Evolutionary conservation across 2,329 filamentous ascomycete genomes (phyloP), one percentile per base, ranked within the genome.

Genomic region (Huntiella moniliformis): DNA sequence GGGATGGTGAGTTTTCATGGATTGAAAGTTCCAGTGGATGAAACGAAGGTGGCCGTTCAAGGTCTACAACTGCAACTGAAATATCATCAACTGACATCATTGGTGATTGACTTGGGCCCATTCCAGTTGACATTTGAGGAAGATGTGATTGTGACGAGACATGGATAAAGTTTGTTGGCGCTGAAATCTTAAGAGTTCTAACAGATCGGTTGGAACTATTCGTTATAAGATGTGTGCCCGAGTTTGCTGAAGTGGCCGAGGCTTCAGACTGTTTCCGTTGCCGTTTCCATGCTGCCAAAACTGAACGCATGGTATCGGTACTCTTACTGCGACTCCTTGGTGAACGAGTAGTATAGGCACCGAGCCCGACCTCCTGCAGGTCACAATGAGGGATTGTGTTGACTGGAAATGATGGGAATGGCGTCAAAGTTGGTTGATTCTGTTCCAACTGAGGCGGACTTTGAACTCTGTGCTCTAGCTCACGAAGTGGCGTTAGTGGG

Each of bases 121-220:
- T 15, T 17, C 17, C 22, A 15, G 28, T 16, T 13, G 35, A 34
- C 13, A 22, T 46, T 6, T 16, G 15, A 1, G 34, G 52, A 53
- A 40, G 58, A 56, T 10, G 44, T 5, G 47, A 49, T 40, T 46
- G 47, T 12, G 47, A 43, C 7, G 43, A 42, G 18, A 49, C 47
- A 60, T 78, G 74, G 40, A 68, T 69, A 54, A 79, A 79, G 56
- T 78, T 64, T 41, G 67, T 67, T 3, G 74, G 74, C 15, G 63
- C 63, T 37, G 73, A 76, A 54, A 79, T 78, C 50, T 63, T 63
- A 58, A 67, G 70, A 55, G 28, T 41, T 13, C 39, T 16, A n/a
- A 41, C 15, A 8, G 39, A 41, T n/a, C 22, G 7, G 22, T 28
- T 28, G 3, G 22, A 28, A 28, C 22, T 28, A 8, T 28, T 28